phyloP scores from a whole-genome alignment of 306 rosid species.

The Luffa acutangula region DNA sequence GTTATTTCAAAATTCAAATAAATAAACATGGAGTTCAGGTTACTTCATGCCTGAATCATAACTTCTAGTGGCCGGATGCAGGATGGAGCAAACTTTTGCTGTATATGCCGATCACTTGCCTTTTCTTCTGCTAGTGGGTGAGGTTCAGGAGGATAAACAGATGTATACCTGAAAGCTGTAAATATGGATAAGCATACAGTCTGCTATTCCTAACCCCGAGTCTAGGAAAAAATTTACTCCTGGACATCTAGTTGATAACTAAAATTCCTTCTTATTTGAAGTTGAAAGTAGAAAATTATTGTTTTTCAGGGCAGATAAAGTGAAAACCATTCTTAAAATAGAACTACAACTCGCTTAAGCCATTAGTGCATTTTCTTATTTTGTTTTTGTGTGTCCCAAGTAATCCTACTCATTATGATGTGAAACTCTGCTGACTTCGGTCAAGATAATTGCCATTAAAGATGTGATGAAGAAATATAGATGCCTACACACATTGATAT shows the following conservation, averaged over 20 bases:
- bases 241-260: neutral
- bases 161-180: conserved; percentile 84
- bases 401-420: neutral
- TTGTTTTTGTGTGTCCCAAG: neutral
- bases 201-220: neutral
- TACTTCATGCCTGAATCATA: conserved; percentile 74
- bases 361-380: neutral
- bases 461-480: neutral
- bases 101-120: conserved; percentile 23
- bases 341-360: neutral
- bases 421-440: neutral
- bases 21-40: conserved; percentile 4
- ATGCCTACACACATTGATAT: neutral
- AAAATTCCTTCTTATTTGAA: neutral
- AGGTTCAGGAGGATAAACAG: conserved; percentile 91
- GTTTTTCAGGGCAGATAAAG: neutral
- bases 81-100: conserved; percentile 40
- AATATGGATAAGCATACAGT: conserved; percentile 14
- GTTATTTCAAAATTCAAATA: conserved; percentile 1
- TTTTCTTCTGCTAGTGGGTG: conserved; percentile 67
- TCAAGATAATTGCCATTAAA: neutral
- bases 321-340: neutral
- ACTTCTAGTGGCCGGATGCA: conserved; percentile 82
- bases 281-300: neutral
- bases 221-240: neutral